Conservation (phyloP, 352 stramenopile species). For the Phytophthora rubi region DNA sequence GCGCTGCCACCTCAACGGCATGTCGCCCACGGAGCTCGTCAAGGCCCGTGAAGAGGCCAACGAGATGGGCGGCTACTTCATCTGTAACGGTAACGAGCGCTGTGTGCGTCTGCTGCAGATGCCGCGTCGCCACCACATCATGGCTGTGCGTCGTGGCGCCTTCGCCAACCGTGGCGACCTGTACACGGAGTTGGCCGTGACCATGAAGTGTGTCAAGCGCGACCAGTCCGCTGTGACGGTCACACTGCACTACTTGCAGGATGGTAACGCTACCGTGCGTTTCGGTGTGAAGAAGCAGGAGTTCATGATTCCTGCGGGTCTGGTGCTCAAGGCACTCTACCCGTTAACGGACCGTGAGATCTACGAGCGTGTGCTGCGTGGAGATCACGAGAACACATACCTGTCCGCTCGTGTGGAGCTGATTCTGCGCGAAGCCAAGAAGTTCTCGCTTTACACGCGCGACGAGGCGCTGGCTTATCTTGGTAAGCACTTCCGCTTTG, state of each 20-base stretch:
- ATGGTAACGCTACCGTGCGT: slow-evolving; percentile 96
- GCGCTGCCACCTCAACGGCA: slow-evolving; percentile 94
- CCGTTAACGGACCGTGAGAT: slow-evolving; percentile 95
- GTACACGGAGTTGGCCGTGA: slow-evolving; percentile 98
- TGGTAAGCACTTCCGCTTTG: slow-evolving; percentile 95
- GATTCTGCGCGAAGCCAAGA: slow-evolving; percentile 96
- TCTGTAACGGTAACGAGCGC: slow-evolving; percentile 99
- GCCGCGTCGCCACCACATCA: slow-evolving; percentile 88
- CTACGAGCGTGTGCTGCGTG: slow-evolving; percentile 96
- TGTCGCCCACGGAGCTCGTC: slow-evolving; percentile 90
- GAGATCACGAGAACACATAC: slow-evolving; percentile 97
- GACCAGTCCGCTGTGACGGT: slow-evolving; percentile 97
- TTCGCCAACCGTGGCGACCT: slow-evolving; percentile 97
- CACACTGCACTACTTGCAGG: slow-evolving; percentile 98
- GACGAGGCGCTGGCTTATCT: slow-evolving; percentile 94
- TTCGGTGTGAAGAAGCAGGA: slow-evolving; percentile 98
- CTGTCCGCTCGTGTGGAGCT: slow-evolving; percentile 96
- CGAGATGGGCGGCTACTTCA: slow-evolving; percentile 99
- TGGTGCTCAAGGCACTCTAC: slow-evolving; percentile 97
- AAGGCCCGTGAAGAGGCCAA: slow-evolving; percentile 92
- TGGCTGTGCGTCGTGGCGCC: slow-evolving; percentile 95
- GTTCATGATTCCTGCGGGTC: slow-evolving; percentile 97
- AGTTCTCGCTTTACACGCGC: slow-evolving; percentile 91
- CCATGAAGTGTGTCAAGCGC: slow-evolving; percentile 96
- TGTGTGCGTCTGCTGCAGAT: slow-evolving; percentile 98